phyloP scores from a whole-genome alignment of 2,329 filamentous ascomycete genomes.

The Aspergillus ochraceus region DNA sequence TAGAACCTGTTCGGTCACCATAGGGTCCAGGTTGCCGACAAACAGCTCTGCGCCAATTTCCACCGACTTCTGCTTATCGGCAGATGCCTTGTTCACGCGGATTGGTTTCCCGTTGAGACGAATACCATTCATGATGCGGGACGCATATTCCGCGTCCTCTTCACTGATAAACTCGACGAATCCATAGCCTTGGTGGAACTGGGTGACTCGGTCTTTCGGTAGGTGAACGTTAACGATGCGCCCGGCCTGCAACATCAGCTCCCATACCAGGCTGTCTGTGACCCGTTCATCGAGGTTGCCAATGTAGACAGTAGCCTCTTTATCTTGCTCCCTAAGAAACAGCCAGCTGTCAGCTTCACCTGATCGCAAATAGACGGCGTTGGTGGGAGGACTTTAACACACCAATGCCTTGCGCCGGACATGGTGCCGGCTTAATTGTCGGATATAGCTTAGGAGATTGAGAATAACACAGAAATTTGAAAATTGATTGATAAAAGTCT shows the following conservation, averaged over 20 bases:
- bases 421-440: slow-evolving; percentile 45
- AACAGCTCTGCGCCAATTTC: slow-evolving; percentile 97
- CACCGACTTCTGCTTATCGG: slow-evolving; percentile 90
- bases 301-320: slow-evolving; percentile 96
- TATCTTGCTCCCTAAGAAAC: slow-evolving; percentile 82
- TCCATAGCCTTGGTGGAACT: slow-evolving; percentile 95
- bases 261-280: slow-evolving; percentile 86
- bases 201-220: slow-evolving; percentile 95
- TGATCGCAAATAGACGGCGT: not conserved
- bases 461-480: not conserved
- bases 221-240: slow-evolving; percentile 98
- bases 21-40: slow-evolving; percentile 88
- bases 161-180: slow-evolving; percentile 98
- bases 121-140: slow-evolving; percentile 94
- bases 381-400: slow-evolving; percentile 22
- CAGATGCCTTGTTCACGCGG: slow-evolving; percentile 89
- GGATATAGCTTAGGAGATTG: not conserved
- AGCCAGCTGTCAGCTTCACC: slow-evolving; percentile 15
- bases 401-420: slow-evolving; percentile 76
- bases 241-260: slow-evolving; percentile 96
- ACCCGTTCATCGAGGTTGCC: slow-evolving; percentile 98
- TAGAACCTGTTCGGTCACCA: slow-evolving; percentile 93
- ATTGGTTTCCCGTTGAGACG: slow-evolving; percentile 91
- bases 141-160: slow-evolving; percentile 93
- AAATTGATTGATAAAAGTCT: too few species aligned